Evolutionary conservation across 1,284 basidiomycete species (phyloP).

Genomic region (Apiotrichum akiyoshidainum): DNA sequence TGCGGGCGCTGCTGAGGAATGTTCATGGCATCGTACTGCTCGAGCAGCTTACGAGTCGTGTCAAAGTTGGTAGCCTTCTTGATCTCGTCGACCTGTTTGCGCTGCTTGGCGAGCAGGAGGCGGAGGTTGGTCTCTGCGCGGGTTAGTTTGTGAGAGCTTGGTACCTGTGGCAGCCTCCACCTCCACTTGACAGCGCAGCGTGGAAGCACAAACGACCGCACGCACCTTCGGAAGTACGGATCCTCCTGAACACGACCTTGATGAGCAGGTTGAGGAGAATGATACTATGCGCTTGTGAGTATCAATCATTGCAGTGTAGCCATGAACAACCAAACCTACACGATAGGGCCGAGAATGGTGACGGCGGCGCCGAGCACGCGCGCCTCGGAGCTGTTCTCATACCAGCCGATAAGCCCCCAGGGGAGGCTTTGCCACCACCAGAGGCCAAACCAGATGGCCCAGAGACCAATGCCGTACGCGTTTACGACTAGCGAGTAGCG

Average conservation of each 20-base stretch:
- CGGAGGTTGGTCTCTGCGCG: conserved; percentile 72
- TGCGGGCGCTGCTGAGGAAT: not conserved
- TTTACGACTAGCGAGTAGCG: conserved; percentile 76
- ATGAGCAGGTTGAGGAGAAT: conserved; percentile 77
- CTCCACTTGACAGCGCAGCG: too few species aligned
- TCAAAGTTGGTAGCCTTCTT: conserved; percentile 98
- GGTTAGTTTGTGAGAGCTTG: not conserved
- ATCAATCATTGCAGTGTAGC: too few species aligned
- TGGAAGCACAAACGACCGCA: too few species aligned
- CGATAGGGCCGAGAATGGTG: conserved; percentile 69
- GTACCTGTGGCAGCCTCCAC: too few species aligned
- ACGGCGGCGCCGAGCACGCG: conserved; percentile 56
- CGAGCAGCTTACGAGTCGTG: conserved; percentile 80
- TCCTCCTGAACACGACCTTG: conserved; percentile 80
- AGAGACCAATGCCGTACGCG: conserved; percentile 72
- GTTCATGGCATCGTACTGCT: conserved; percentile 72
- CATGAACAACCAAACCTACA: too few species aligned
- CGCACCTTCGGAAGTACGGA: conserved; percentile 80
- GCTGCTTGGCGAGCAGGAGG: conserved; percentile 70
- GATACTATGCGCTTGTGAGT: conserved; percentile 57
- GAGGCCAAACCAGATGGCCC: conserved; percentile 72
- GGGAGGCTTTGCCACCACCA: conserved; percentile 75
- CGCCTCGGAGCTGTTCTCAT: conserved; percentile 50
- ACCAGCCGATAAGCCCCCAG: conserved; percentile 44
- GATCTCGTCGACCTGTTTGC: conserved; percentile 87